Conservation (phyloP, 208 protist genomes). For the Lotmaria passim region DNA sequence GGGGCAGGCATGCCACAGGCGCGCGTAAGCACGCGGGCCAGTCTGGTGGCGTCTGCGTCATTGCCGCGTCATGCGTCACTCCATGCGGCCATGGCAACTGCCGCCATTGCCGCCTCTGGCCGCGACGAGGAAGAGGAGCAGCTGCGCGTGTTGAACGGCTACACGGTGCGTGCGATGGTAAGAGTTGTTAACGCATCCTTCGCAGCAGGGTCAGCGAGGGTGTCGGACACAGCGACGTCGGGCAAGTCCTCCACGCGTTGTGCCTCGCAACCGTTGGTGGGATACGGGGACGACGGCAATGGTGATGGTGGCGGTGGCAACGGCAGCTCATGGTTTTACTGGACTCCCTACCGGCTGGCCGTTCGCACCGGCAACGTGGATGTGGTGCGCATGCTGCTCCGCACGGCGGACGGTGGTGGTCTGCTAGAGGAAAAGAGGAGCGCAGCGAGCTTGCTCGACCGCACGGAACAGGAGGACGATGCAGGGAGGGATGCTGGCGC, state of each 20-base stretch:
- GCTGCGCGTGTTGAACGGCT: constrained; percentile 13
- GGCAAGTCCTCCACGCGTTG: not conserved
- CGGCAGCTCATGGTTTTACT: constrained; percentile 35
- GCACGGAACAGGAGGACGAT: not conserved
- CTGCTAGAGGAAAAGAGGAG: not conserved
- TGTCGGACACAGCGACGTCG: not conserved
- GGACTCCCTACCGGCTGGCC: constrained; percentile 63
- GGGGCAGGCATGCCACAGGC: not conserved
- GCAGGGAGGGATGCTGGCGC: not conserved
- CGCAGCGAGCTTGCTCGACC: not conserved
- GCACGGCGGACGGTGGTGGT: not conserved
- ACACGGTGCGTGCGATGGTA: constrained; percentile 19
- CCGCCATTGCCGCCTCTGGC: constrained; percentile 1
- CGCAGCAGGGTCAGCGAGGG: not conserved
- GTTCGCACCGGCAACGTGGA: constrained; percentile 38
- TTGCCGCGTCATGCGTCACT: constrained; percentile 12
- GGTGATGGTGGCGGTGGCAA: not conserved
- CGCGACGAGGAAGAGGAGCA: constrained; percentile 11
- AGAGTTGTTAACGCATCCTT: not conserved
- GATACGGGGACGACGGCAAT: not conserved
- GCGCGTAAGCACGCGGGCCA: not conserved
- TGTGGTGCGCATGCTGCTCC: constrained; percentile 24
- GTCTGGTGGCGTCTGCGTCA: constrained; percentile 4
- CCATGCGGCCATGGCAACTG: constrained; percentile 10
- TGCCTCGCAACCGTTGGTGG: not conserved